Evolutionary conservation across 2,329 filamentous ascomycete genomes (phyloP).

Genomic region (Elsinoe perseae): DNA sequence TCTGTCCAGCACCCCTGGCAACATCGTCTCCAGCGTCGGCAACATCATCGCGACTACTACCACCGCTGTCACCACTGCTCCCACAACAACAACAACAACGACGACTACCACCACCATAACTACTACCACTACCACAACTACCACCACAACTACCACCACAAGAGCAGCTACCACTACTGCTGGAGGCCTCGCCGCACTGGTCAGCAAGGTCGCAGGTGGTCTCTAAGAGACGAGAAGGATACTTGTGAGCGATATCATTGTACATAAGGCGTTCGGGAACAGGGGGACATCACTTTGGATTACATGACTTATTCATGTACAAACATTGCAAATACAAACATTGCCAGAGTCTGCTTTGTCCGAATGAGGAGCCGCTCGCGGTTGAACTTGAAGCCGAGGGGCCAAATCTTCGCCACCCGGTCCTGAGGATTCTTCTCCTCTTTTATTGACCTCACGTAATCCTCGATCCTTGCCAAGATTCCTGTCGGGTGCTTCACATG

Average conservation of each 20-base stretch:
- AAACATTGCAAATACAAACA: no score
- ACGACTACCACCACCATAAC: background rate
- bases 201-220: background rate
- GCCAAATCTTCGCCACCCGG: no score
- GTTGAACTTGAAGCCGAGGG: no score
- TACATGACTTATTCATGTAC: background rate
- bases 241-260: background rate
- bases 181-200: background rate
- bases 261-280: background rate
- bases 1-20: background rate
- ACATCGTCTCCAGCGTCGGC: background rate
- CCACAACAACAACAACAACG: background rate
- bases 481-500: no score
- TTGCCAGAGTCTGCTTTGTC: no score
- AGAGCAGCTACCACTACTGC: background rate
- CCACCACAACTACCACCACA: background rate
- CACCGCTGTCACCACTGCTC: background rate
- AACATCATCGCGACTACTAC: background rate
- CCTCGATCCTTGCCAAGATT: no score
- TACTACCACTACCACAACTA: background rate
- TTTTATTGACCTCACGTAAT: no score
- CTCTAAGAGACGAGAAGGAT: no score
- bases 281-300: background rate
- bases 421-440: no score
- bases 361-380: no score